phyloP scores from a whole-genome alignment of 2,329 filamentous ascomycete species.

The Stachybotrys echinatus region DNA sequence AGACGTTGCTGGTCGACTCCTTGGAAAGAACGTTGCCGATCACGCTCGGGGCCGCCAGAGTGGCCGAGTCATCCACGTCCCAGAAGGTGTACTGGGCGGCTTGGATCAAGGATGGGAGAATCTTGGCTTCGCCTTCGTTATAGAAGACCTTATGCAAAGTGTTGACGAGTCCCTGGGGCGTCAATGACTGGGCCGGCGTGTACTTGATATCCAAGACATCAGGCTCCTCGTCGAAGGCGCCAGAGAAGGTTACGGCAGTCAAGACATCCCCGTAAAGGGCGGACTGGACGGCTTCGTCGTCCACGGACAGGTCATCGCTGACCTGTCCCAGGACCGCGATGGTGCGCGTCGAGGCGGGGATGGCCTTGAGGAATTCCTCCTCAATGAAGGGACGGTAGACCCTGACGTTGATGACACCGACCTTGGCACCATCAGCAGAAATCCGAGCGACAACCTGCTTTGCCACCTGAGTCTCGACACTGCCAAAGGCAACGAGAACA shows the following conservation, averaged over 20 bases:
- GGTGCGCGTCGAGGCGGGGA: constrained; percentile 70
- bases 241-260: constrained; percentile 75
- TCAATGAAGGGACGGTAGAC: constrained; percentile 94
- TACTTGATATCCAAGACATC: constrained; percentile 85
- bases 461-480: constrained; percentile 80
- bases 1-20: constrained; percentile 61
- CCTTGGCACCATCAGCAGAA: constrained; percentile 65
- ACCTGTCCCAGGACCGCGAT: constrained; percentile 91
- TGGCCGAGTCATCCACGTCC: constrained; percentile 73
- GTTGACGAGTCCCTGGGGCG: constrained; percentile 47
- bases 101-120: constrained; percentile 40
- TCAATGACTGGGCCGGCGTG: constrained; percentile 57
- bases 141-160: constrained; percentile 44
- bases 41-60: constrained; percentile 58
- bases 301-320: constrained; percentile 62
- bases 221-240: constrained; percentile 57
- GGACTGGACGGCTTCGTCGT: constrained; percentile 75
- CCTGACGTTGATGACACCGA: constrained; percentile 86
- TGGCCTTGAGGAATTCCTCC: constrained; percentile 79
- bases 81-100: constrained; percentile 89
- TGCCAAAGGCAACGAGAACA: constrained; percentile 89
- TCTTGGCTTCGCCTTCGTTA: constrained; percentile 48
- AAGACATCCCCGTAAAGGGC: constrained; percentile 87
- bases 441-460: constrained; percentile 74
- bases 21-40: constrained; percentile 60